phyloP scores from a whole-genome alignment of 2,329 filamentous ascomycete species.

The Cladobotryum mycophilum region DNA sequence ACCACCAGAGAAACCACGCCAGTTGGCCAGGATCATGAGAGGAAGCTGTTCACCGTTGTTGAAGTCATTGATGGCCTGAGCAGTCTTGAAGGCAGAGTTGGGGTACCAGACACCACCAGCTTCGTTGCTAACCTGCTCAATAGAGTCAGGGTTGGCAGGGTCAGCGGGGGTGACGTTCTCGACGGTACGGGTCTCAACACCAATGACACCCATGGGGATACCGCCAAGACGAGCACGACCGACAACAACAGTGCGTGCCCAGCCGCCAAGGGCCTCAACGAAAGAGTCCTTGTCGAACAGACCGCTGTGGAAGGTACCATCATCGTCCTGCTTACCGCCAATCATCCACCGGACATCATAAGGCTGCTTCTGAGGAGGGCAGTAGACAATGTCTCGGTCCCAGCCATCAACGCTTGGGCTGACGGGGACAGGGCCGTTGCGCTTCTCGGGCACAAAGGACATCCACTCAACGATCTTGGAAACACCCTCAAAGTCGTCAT shows the following conservation, averaged over 20 bases:
- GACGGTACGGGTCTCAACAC: slow-evolving; percentile 88
- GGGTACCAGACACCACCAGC: slow-evolving; percentile 99
- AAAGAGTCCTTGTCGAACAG: slow-evolving; percentile 97
- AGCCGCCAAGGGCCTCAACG: slow-evolving; percentile 91
- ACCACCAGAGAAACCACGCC: slow-evolving; percentile 99
- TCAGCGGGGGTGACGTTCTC: slow-evolving; percentile 97
- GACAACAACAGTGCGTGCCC: slow-evolving; percentile 94
- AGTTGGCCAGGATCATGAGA: slow-evolving; percentile 98
- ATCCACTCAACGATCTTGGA: slow-evolving; percentile 98
- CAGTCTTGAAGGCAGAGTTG: slow-evolving; percentile 99
- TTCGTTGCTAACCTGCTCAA: slow-evolving; percentile 89
- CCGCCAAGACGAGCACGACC: slow-evolving; percentile 93
- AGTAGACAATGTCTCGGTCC: slow-evolving; percentile 89
- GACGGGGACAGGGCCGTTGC: slow-evolving; percentile 87
- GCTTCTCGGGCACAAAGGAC: slow-evolving; percentile 94
- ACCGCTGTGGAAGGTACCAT: slow-evolving; percentile 66
- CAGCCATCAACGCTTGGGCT: slow-evolving; percentile 77
- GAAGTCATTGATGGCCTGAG: slow-evolving; percentile 97
- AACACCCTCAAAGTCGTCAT: slow-evolving; percentile 95
- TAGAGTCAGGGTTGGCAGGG: slow-evolving; percentile 96
- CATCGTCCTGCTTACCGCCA: slow-evolving; percentile 73
- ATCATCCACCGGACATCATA: slow-evolving; percentile 97
- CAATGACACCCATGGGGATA: slow-evolving; percentile 97
- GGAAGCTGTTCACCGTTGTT: slow-evolving; percentile 98
- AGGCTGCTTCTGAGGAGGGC: slow-evolving; percentile 71